These are phyloP conservation scores for Dissophora ornata DNA, from an alignment of 192 early-diverging fungal species.

Conservation along the genomic window DNA sequence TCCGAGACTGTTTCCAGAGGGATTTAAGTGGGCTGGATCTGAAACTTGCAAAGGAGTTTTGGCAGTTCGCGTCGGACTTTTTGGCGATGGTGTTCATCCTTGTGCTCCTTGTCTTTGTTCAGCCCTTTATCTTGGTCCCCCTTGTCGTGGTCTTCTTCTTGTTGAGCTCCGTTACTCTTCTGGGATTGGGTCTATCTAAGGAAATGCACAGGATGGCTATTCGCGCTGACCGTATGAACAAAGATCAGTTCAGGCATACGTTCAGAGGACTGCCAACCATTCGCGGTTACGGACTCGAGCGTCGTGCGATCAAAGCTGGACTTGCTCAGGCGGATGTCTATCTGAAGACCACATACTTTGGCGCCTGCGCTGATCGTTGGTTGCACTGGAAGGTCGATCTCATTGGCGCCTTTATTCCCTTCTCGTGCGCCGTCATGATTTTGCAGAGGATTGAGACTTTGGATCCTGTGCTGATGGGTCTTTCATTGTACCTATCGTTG, in stretches of 20 bases:
- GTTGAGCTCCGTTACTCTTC: constrained; percentile 34
- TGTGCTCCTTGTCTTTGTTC: constrained; percentile 6
- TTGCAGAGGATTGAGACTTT: constrained; percentile 29
- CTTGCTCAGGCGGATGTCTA: constrained; percentile 42
- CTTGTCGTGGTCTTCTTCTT: constrained; percentile 14
- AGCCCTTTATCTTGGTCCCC: constrained; percentile 34
- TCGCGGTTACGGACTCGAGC: constrained; percentile 47
- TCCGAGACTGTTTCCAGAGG: constrained; percentile 46
- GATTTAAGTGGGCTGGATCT: constrained; percentile 45
- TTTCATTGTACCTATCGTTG: constrained; percentile 39
- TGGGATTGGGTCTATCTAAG: constrained; percentile 45
- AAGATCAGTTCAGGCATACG: constrained; percentile 51
- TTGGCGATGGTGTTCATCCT: constrained; percentile 28
- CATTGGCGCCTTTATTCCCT: constrained; percentile 33
- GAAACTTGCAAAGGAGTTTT: constrained; percentile 51
- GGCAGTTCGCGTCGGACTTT: constrained; percentile 43
- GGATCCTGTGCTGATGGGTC: constrained; percentile 36
- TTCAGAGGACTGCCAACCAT: constrained; percentile 51
- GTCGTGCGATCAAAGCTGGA: constrained; percentile 46
- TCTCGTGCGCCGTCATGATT: constrained; percentile 28
- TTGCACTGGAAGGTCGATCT: constrained; percentile 53
- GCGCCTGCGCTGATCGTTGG: constrained; percentile 49
- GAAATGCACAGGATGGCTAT: constrained; percentile 53
- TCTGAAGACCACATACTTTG: constrained; percentile 45
- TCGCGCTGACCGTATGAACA: constrained; percentile 50